phyloP scores from a whole-genome alignment of 208 protist genomes.

The Trypanosoma vivax region DNA sequence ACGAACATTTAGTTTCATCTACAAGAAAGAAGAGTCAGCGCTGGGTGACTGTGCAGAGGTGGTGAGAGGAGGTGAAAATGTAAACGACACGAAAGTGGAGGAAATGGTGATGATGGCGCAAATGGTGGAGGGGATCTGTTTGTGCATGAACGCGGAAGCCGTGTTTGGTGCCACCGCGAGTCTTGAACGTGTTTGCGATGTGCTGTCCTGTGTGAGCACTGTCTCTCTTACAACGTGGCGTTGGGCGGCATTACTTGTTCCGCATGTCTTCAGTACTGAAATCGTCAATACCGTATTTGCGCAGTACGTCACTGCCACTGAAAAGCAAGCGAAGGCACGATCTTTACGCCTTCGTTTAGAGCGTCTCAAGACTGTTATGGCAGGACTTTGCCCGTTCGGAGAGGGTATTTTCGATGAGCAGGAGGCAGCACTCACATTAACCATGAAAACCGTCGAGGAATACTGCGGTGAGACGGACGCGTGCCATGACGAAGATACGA shows the following conservation, averaged over 20 bases:
- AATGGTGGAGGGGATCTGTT: conserved; percentile 35
- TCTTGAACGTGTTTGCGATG: conserved; percentile 25
- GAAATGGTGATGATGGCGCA: conserved; percentile 15
- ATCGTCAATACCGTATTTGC: conserved; percentile 4
- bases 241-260: conserved; percentile 25
- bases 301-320: conserved; percentile 2
- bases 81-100: not conserved
- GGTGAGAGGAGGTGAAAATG: not conserved
- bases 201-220: conserved; percentile 22
- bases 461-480: conserved; percentile 3
- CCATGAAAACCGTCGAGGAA: not conserved
- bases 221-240: conserved; percentile 38
- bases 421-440: not conserved
- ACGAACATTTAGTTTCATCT: conserved; percentile 2
- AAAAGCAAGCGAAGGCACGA: not conserved
- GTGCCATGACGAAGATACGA: too few relatives aligned
- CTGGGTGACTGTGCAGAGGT: not conserved
- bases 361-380: conserved; percentile 1
- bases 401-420: not conserved
- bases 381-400: conserved; percentile 3
- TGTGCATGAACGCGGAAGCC: conserved; percentile 29
- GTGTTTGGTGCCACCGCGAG: conserved; percentile 41
- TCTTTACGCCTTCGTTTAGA: not conserved
- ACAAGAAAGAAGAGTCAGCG: not conserved
- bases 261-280: conserved; percentile 13